Conservation (phyloP, 306 rosid genomes). For the Benincasa hispida region DNA sequence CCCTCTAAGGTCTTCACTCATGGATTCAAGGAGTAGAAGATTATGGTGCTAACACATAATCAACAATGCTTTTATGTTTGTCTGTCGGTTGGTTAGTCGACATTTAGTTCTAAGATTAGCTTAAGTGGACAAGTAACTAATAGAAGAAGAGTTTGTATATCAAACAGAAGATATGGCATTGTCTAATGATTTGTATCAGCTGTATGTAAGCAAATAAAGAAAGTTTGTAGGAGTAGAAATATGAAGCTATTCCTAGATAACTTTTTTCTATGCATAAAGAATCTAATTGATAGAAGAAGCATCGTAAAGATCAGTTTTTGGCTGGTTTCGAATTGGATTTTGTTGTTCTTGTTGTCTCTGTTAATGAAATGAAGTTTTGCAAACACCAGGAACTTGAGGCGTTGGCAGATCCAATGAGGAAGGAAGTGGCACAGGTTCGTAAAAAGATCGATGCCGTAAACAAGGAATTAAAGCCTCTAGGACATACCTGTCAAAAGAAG, state of each 20-base stretch:
- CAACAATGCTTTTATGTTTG: not conserved
- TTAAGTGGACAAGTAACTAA: not conserved
- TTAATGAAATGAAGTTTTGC: not conserved
- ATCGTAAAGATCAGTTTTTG: too few species aligned
- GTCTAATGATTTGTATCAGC: not conserved
- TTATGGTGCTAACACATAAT: not conserved
- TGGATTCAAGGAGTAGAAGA: not conserved
- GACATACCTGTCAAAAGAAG: conserved; percentile 91
- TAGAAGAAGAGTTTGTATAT: not conserved
- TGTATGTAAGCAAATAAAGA: too few species aligned
- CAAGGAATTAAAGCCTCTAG: conserved; percentile 97
- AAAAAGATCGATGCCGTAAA: conserved; percentile 82
- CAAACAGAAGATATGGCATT: not conserved
- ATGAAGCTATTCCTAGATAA: too few species aligned
- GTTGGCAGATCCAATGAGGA: conserved; percentile 89
- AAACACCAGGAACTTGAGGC: conserved; percentile 70
- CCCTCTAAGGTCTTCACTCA: not conserved
- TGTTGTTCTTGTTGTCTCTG: not conserved
- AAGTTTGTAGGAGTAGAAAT: too few species aligned
- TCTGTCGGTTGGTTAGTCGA: not conserved
- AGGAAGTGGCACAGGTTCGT: conserved; percentile 69
- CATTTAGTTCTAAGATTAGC: not conserved
- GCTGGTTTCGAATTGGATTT: not conserved
- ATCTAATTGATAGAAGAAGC: too few species aligned
- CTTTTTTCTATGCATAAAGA: too few species aligned